A percentile compares a stretch with the other conserved stretches of the same genome.
Conservation (phyloP, 1,139 yeast species). For the Kluyveromyces sp. region DNA sequence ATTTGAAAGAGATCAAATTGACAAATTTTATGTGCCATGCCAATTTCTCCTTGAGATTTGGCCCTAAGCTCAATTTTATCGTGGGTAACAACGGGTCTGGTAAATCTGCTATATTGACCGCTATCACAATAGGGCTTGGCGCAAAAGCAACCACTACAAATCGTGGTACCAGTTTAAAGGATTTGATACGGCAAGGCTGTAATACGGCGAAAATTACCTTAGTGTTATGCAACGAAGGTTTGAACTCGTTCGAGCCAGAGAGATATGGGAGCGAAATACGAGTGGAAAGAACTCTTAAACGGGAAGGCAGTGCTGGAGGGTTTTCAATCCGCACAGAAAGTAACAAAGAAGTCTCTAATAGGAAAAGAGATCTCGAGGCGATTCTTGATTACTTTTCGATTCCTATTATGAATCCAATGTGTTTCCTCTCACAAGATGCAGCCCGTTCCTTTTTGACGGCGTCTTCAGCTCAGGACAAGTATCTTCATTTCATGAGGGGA, state of each 20-base stretch:
- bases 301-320: slow-evolving; percentile 39
- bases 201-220: slow-evolving; percentile 55
- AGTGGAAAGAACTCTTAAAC: slow-evolving; percentile 61
- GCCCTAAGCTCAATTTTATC: slow-evolving; percentile 82
- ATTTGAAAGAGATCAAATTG: slow-evolving; percentile 48
- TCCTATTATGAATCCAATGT: slow-evolving; percentile 85
- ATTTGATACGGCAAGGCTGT: slow-evolving; percentile 73
- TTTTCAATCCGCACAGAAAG: slow-evolving; percentile 49
- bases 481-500: slow-evolving; percentile 71
- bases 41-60: slow-evolving; percentile 65
- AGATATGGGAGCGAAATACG: slow-evolving; percentile 61
- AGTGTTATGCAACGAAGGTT: slow-evolving; percentile 55
- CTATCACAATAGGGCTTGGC: slow-evolving; percentile 87
- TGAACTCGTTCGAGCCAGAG: slow-evolving; percentile 56
- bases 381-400: slow-evolving; percentile 67
- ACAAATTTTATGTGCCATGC: slow-evolving; percentile 83
- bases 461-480: slow-evolving; percentile 64
- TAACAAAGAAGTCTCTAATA: slow-evolving; percentile 51
- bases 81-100: slow-evolving; percentile 96
- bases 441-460: slow-evolving; percentile 85
- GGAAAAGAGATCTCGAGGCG: slow-evolving; percentile 58
- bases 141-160: slow-evolving; percentile 89
- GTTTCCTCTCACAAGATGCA: slow-evolving; percentile 87
- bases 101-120: slow-evolving; percentile 86
- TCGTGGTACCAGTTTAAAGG: slow-evolving; percentile 67